A percentile compares a stretch with the other conserved stretches of the same genome.
These are phyloP conservation scores for Podochytrium sp. DNA, from an alignment of 192 early-diverging fungal genomes.

Conservation along the genomic window DNA sequence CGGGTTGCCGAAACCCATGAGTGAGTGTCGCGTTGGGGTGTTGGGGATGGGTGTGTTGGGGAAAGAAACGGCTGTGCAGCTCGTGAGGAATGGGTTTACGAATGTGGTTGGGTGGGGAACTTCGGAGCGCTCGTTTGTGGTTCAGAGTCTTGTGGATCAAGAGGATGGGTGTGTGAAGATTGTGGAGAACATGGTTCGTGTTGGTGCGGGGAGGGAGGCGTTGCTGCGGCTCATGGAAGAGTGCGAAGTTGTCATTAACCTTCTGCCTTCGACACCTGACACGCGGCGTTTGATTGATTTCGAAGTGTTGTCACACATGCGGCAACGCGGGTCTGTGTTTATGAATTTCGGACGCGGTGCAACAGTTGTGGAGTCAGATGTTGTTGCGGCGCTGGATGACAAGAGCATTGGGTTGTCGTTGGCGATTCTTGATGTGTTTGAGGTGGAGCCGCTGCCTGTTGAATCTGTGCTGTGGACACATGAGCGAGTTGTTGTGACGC, in stretches of 20 bases:
- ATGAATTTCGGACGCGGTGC: constrained; percentile 26
- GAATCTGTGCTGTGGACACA: constrained; percentile 15
- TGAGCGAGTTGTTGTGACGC: constrained; percentile 14
- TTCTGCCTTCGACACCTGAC: background rate
- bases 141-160: background rate
- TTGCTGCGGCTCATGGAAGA: background rate
- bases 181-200: background rate
- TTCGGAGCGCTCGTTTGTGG: background rate
- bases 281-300: constrained; percentile 4
- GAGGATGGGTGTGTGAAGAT: too few species aligned
- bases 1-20: constrained; percentile 6
- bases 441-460: constrained; percentile 13
- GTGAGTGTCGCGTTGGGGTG: background rate
- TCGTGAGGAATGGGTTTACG: constrained; percentile 17
- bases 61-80: background rate
- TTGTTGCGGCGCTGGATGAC: constrained; percentile 8
- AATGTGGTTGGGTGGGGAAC: constrained; percentile 16
- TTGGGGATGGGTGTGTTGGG: constrained; percentile 27
- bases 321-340: background rate
- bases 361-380: constrained; percentile 21
- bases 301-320: constrained; percentile 3
- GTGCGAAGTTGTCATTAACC: background rate
- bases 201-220: background rate
- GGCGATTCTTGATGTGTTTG: constrained; percentile 27
- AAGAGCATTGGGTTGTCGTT: background rate